A percentile compares a stretch with the other conserved stretches of the same genome.
These are phyloP conservation scores for Chalaropsis ovoidea DNA, from an alignment of 2,329 filamentous ascomycete genomes.

Conservation along the genomic window DNA sequence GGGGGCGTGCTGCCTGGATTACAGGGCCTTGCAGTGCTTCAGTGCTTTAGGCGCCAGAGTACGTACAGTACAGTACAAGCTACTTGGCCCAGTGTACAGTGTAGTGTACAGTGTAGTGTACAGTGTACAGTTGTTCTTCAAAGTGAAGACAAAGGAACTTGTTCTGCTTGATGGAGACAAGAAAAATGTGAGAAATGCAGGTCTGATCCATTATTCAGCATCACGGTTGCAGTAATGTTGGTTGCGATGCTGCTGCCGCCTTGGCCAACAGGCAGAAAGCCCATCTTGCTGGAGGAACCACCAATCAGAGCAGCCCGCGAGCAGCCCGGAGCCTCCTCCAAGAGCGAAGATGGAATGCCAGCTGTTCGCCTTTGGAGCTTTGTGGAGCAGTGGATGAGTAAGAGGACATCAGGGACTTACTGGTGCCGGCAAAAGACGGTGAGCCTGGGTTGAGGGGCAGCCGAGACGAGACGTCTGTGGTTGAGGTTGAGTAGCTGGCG, in stretches of 20 bases:
- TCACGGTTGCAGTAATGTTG: slow-evolving; percentile 1
- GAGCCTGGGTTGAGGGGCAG: neutral
- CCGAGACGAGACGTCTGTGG: neutral
- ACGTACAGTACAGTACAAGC: too few relatives aligned
- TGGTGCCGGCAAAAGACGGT: neutral
- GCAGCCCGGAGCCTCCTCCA: neutral
- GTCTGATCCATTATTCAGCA: slow-evolving; percentile 7
- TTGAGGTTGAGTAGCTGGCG: neutral
- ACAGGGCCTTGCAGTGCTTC: neutral
- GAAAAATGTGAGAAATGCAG: slow-evolving; percentile 11
- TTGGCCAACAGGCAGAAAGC: neutral
- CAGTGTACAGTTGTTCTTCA: neutral
- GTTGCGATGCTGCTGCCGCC: slow-evolving; percentile 6
- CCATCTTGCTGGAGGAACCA: neutral
- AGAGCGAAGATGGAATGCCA: neutral
- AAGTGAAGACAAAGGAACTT: neutral
- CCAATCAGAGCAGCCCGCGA: neutral
- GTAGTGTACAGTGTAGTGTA: neutral
- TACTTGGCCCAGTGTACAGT: neutral
- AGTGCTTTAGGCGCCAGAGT: neutral
- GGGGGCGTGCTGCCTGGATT: neutral
- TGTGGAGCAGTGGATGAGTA: slow-evolving; percentile 7
- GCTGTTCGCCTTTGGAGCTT: neutral
- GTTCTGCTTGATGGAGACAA: neutral
- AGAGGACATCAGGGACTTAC: neutral